Percentiles rank a stretch among this genome's conserved stretches.
Evolutionary conservation across 768 basidiomycete species (phyloP).

Genomic region (Tulasnella sp.): DNA sequence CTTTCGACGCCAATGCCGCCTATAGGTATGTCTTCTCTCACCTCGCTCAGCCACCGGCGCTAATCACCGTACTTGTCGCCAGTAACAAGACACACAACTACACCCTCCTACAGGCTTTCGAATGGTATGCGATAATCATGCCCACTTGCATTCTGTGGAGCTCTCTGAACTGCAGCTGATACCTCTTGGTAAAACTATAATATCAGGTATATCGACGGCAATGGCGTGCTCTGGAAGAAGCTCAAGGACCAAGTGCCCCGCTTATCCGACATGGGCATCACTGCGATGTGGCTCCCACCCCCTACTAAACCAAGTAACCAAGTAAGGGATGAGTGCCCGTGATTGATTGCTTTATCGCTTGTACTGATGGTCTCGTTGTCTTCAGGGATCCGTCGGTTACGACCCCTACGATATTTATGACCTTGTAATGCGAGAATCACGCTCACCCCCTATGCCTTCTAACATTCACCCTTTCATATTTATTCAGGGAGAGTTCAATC

Average conservation of each 20-base stretch:
- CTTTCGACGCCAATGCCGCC: neutral
- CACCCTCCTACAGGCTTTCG: constrained; percentile 12
- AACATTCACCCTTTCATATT: neutral
- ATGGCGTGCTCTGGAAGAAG: constrained; percentile 45
- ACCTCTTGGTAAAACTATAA: neutral
- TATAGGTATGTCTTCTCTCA: neutral
- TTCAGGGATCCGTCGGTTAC: constrained; percentile 9
- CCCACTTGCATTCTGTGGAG: constrained; percentile 37
- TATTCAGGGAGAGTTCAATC: constrained; percentile 19
- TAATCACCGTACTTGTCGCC: neutral
- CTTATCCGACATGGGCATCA: constrained; percentile 58
- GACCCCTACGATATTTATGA: constrained; percentile 21
- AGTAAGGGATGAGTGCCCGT: constrained; percentile 29
- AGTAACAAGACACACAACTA: constrained; percentile 6
- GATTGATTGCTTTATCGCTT: too few species aligned
- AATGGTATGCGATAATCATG: constrained; percentile 17
- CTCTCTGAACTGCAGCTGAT: too few species aligned
- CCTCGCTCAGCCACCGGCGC: neutral
- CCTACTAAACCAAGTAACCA: constrained; percentile 63
- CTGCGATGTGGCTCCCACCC: constrained; percentile 76
- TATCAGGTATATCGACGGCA: constrained; percentile 15
- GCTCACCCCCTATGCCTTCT: neutral
- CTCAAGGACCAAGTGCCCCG: constrained; percentile 53
- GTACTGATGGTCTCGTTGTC: neutral
- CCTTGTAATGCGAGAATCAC: constrained; percentile 14